phyloP scores from a whole-genome alignment of 768 basidiomycete genomes.

The Cubamyces lactineus region DNA sequence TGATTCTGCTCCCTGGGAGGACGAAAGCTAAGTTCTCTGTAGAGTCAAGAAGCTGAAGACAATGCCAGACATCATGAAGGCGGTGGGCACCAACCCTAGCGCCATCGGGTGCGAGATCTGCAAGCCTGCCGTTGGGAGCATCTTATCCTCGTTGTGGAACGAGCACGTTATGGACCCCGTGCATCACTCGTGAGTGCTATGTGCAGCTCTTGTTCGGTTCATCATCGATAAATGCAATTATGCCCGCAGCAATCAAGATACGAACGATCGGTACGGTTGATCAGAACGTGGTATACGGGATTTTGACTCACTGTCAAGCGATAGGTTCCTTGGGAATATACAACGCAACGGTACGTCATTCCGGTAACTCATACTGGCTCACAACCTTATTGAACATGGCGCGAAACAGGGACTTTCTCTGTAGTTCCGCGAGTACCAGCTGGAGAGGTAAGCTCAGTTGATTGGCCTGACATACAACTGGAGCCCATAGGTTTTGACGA shows the following conservation, averaged over 20 bases:
- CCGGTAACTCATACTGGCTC: background rate
- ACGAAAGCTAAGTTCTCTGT: background rate
- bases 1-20: background rate
- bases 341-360: slow-evolving; percentile 57
- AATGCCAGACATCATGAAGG: slow-evolving; percentile 56
- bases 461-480: too few species aligned
- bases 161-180: slow-evolving; percentile 64
- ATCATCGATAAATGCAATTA: background rate
- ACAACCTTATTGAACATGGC: background rate
- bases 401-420: slow-evolving; percentile 55
- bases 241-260: slow-evolving; percentile 57
- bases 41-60: slow-evolving; percentile 63
- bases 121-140: slow-evolving; percentile 65
- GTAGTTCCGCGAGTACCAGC: slow-evolving; percentile 74
- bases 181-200: slow-evolving; percentile 53
- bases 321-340: slow-evolving; percentile 67
- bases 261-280: slow-evolving; percentile 51
- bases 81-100: slow-evolving; percentile 48
- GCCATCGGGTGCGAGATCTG: slow-evolving; percentile 74
- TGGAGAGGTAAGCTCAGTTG: slow-evolving; percentile 50
- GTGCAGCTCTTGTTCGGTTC: background rate
- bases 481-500: background rate
- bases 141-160: slow-evolving; percentile 58
- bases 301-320: background rate
- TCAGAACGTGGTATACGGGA: background rate